Evolutionary conservation across 805 yeast genomes (phyloP), one percentile per base, ranked within the genome.

Genomic region (Starmerella vitae): DNA sequence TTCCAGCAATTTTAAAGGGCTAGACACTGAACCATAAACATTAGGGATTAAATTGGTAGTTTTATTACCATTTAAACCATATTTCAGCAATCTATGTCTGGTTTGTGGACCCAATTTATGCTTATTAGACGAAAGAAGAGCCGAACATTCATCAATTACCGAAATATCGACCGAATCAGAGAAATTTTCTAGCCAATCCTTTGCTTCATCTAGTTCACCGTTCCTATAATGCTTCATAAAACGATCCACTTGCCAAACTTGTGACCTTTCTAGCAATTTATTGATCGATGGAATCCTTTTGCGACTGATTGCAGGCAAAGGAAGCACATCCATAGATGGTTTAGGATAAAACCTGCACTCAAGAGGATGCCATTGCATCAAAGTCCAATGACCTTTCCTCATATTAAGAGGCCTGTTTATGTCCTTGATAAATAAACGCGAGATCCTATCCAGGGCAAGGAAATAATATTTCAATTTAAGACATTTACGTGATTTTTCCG

Each of bases 211-310:
- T 4, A 10, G 14, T 2, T 33, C 20, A 15, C 8, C 14, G 17
- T 24, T n/a, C 7, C 17, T 20, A 13, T 41, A 2, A 4, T 19
- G 20, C 15, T 31, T 17, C 8, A 15, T 3, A 27, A 41, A 44
- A 13, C 19, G 22, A 1, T 5, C 20, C n/a, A 40, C 33, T 7
- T 41, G 28, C 2, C 28, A 19, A 26, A 41, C 47, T 6, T 33
- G 21, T n/a, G 41, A 36, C 3, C 9, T n/a, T 3, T 14, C 13
- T 12, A 31, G 12, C 2, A 44, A 19, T 29, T 38, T 40, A 31
- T 47, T 44, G 10, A 47, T 37, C 4, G 36, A 32, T 1, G 51
- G 47, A 2, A 42, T 34, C 10, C 48, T 19, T 13, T 32, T 22
- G 5, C 42, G 35, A 2, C 33, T 3, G 8, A 7, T 19, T 15